phyloP scores from a whole-genome alignment of 352 stramenopile genomes.

The Phytopythium sindhum region DNA sequence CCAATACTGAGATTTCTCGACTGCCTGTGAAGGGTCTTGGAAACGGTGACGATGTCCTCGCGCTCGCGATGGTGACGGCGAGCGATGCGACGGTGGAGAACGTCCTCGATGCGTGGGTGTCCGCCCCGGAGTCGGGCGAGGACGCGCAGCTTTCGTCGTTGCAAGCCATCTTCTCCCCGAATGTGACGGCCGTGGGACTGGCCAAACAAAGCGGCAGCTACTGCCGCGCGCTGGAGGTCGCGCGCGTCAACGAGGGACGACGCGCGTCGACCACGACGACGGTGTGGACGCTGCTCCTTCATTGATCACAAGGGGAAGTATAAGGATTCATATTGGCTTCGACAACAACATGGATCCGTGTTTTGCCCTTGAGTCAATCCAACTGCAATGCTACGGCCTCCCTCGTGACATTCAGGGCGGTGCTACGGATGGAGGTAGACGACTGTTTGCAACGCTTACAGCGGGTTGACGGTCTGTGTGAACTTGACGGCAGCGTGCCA shows the following conservation, averaged over 20 bases:
- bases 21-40: slow-evolving; percentile 2
- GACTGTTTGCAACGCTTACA: slow-evolving; percentile 9
- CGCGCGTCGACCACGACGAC: slow-evolving; percentile 1
- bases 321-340: neutral
- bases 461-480: slow-evolving; percentile 25
- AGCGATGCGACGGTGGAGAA: slow-evolving; percentile 14
- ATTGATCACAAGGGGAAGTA: slow-evolving; percentile 4
- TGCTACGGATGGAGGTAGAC: neutral
- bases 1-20: slow-evolving; percentile 2
- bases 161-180: slow-evolving; percentile 15
- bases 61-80: slow-evolving; percentile 16
- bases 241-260: neutral
- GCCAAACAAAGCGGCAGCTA: slow-evolving; percentile 14
- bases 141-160: neutral
- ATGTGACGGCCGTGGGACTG: slow-evolving; percentile 23
- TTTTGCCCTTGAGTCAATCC: neutral
- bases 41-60: slow-evolving; percentile 13
- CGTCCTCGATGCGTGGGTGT: slow-evolving; percentile 25
- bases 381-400: no score
- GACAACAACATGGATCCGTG: slow-evolving; percentile 4
- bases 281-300: slow-evolving; percentile 24
- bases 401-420: neutral
- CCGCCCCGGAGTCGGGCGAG: neutral
- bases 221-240: slow-evolving; percentile 9
- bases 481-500: slow-evolving; percentile 34